Conservation (phyloP, 164 flowering plant species). For the Buxus sempervirens region DNA sequence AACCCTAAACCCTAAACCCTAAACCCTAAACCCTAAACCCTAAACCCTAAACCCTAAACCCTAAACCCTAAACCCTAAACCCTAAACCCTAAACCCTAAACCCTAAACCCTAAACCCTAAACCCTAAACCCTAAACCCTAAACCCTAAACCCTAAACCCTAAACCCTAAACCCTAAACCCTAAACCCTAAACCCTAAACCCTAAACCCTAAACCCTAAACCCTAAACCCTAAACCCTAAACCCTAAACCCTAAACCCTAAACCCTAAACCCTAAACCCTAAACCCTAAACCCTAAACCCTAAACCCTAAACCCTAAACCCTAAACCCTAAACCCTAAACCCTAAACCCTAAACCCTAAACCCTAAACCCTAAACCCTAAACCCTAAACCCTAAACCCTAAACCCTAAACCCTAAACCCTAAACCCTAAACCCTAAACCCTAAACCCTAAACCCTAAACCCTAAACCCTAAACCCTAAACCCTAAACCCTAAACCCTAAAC, state of each 20-base stretch:
- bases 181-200: no score
- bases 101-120: neutral
- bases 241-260: no score
- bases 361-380: slow-evolving; percentile 8
- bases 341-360: slow-evolving; percentile 8
- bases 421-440: slow-evolving; percentile 1
- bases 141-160: slow-evolving; percentile 7
- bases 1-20: slow-evolving; percentile 5
- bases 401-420: neutral
- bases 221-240: no score
- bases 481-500: neutral
- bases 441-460: slow-evolving; percentile 4
- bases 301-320: neutral
- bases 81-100: slow-evolving; percentile 6
- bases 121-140: slow-evolving; percentile 3
- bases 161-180: slow-evolving; percentile 2
- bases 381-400: neutral
- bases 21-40: neutral
- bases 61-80: neutral
- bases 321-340: neutral
- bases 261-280: no score
- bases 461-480: slow-evolving; percentile 6
- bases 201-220: no score
- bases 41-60: neutral
- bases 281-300: neutral